Evolutionary conservation across 78 protist genomes (phyloP).

Genomic region (Polysphondylium violaceum): DNA sequence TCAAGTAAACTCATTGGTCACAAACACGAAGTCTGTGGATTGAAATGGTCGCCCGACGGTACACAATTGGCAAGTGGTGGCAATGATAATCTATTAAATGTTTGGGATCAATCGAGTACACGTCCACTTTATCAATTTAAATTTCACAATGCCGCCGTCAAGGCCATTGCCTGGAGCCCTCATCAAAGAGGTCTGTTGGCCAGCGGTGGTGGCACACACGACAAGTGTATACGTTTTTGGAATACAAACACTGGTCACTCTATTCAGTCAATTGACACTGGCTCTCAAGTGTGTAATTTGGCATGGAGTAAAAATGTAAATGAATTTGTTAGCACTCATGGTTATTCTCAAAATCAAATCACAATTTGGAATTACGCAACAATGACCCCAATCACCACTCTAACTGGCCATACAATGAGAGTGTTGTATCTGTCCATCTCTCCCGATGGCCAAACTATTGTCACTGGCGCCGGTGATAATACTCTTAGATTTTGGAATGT

Average conservation of each 20-base stretch:
- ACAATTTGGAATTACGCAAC: constrained; percentile 97
- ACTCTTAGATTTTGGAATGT: constrained; percentile 99
- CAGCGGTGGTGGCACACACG: constrained; percentile 99
- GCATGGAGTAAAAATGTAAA: constrained; percentile 92
- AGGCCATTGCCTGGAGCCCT: constrained; percentile 99
- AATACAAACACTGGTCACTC: constrained; percentile 89
- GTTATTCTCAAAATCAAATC: constrained; percentile 97
- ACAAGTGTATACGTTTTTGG: constrained; percentile 96
- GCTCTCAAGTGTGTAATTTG: constrained; percentile 89
- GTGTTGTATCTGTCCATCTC: constrained; percentile 96
- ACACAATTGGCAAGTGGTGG: constrained; percentile 98
- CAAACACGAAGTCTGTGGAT: constrained; percentile 97
- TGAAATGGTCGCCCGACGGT: constrained; percentile 97
- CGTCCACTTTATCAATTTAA: constrained; percentile 69
- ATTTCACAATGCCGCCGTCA: constrained; percentile 97
- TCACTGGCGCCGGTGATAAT: constrained; percentile 99
- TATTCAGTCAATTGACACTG: constrained; percentile 81
- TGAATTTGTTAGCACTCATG: constrained; percentile 99
- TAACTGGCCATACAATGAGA: constrained; percentile 90
- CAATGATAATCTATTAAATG: constrained; percentile 97
- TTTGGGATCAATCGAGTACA: constrained; percentile 84
- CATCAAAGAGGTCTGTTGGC: constrained; percentile 94
- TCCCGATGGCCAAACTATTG: constrained; percentile 95
- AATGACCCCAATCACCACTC: constrained; percentile 84
- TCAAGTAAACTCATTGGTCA: constrained; percentile 87